These are phyloP conservation scores for Blastobotrys serpentis DNA, from an alignment of 1,139 yeast genomes.

Conservation along the genomic window DNA sequence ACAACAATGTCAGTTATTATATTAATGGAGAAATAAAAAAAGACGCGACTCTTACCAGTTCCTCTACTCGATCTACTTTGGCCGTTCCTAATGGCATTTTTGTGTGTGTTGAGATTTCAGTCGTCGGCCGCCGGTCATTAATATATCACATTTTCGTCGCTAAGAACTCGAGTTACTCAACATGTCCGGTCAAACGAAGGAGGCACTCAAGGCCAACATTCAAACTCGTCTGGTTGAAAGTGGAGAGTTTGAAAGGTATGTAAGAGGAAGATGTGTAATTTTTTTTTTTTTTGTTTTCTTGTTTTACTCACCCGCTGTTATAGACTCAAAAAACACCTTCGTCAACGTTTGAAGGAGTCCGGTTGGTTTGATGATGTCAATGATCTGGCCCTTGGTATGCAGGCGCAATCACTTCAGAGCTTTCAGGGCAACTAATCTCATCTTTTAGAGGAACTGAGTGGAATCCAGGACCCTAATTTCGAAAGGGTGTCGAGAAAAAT, in stretches of 20 bases:
- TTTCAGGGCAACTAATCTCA: slow-evolving; percentile 7
- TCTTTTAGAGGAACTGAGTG: slow-evolving; percentile 41
- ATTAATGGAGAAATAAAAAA: too few relatives aligned
- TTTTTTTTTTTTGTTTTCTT: background rate
- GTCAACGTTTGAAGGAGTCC: slow-evolving; percentile 63
- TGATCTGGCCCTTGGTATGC: slow-evolving; percentile 50
- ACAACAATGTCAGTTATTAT: background rate
- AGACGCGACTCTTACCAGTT: slow-evolving; percentile 37
- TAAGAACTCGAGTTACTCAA: too few relatives aligned
- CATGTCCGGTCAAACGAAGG: slow-evolving; percentile 9
- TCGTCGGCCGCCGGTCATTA: background rate
- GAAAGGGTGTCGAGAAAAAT: slow-evolving; percentile 52
- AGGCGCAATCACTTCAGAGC: too few relatives aligned
- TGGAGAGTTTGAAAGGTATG: slow-evolving; percentile 70
- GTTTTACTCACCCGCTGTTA: background rate
- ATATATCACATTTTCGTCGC: too few relatives aligned
- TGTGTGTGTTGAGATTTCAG: slow-evolving; percentile 4
- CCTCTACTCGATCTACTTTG: slow-evolving; percentile 34
- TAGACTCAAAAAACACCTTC: slow-evolving; percentile 42
- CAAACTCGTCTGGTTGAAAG: slow-evolving; percentile 62
- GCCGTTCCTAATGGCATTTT: slow-evolving; percentile 34
- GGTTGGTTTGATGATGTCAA: slow-evolving; percentile 87
- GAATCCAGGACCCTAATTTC: slow-evolving; percentile 49
- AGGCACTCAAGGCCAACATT: slow-evolving; percentile 20
- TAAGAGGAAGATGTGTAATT: background rate